Evolutionary conservation across 163 green algal species (phyloP).

Genomic region (Botryococcus braunii): DNA sequence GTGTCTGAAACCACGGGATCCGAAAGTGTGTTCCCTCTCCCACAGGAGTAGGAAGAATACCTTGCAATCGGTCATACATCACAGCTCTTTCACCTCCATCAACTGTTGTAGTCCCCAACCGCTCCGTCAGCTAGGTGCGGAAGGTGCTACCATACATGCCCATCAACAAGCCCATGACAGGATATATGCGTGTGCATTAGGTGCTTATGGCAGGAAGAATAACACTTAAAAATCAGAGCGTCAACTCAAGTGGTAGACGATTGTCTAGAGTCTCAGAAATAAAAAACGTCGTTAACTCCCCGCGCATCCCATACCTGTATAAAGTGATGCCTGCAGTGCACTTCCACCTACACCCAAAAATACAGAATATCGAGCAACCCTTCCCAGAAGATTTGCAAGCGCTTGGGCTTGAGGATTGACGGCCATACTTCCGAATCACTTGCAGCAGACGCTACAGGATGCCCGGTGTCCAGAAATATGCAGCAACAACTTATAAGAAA

Average conservation of each 20-base stretch:
- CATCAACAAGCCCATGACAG: background rate
- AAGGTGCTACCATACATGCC: background rate
- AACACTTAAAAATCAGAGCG: background rate
- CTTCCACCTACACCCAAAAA: conserved; percentile 61
- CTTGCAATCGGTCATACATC: conserved; percentile 92
- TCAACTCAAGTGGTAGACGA: background rate
- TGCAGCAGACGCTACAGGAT: too few relatives aligned
- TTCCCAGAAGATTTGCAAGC: conserved; percentile 56
- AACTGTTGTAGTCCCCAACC: conserved; percentile 47
- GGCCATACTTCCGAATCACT: too few relatives aligned
- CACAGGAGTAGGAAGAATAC: conserved; percentile 71
- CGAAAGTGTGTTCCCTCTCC: conserved; percentile 91
- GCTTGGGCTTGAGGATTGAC: too few relatives aligned
- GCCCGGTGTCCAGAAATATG: too few relatives aligned
- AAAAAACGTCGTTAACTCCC: background rate
- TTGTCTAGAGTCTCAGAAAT: background rate
- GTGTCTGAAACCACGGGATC: conserved; percentile 79
- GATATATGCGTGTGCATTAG: background rate
- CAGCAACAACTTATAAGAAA: too few relatives aligned
- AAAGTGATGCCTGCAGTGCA: conserved; percentile 71
- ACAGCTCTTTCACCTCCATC: conserved; percentile 93
- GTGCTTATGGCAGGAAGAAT: background rate
- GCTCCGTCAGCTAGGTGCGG: background rate
- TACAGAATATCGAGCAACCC: conserved; percentile 65
- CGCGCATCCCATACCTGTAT: conserved; percentile 57